Conservation (phyloP, 192 early-diverging fungal genomes). For the Geosiphon pyriformis region DNA sequence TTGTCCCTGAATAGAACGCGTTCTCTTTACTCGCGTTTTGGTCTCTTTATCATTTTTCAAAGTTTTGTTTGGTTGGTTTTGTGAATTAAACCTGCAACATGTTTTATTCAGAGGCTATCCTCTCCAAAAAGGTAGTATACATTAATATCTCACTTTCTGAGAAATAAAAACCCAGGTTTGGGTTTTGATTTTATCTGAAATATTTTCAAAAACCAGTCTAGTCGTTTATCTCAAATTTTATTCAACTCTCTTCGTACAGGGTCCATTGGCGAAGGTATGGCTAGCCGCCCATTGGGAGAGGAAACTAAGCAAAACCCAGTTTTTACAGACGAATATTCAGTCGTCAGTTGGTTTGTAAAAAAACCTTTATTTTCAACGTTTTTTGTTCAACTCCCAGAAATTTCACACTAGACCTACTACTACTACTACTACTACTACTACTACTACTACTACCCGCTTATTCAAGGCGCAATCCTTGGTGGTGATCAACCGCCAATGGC, state of each 20-base stretch:
- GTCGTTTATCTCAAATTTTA: neutral
- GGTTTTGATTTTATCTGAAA: too few relatives aligned
- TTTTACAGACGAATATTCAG: slow-evolving; percentile 89
- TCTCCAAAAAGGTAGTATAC: slow-evolving; percentile 55
- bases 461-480: slow-evolving; percentile 74
- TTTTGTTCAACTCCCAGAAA: neutral
- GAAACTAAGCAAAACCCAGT: slow-evolving; percentile 93
- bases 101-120: slow-evolving; percentile 76
- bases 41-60: neutral
- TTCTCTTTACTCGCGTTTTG: neutral
- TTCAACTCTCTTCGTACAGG: slow-evolving; percentile 28
- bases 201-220: neutral
- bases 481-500: slow-evolving; percentile 83
- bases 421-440: neutral
- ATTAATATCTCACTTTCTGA: too few relatives aligned
- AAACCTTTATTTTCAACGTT: neutral
- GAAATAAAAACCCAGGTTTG: too few relatives aligned
- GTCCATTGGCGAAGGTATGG: slow-evolving; percentile 94
- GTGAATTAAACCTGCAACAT: slow-evolving; percentile 33
- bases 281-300: slow-evolving; percentile 96
- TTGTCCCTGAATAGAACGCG: too few relatives aligned
- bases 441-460: neutral
- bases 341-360: slow-evolving; percentile 66
- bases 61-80: neutral
- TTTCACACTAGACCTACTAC: neutral